Base-by-base conservation (phyloP, 2,329 filamentous ascomycete species). In the Epichloe elymi region DNA sequence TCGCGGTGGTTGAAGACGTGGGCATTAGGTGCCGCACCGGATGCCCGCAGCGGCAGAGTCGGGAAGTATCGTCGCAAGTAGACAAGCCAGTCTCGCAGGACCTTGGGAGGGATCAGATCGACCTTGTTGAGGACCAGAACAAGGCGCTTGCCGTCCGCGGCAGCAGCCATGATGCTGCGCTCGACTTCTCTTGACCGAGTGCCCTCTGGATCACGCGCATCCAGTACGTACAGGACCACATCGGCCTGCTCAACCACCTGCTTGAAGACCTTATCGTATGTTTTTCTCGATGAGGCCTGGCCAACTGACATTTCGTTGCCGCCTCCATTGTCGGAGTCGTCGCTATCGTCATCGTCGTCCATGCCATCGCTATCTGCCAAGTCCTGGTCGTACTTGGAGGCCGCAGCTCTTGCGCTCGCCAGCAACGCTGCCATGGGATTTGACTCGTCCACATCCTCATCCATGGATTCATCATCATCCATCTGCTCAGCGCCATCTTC, bases 111-210 rank as follows among this genome's bases (percentile, higher is more conserved):
- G 44, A 96, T 79, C 51, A 96, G 78, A 66, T 96, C 90, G 65
- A 95, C 90, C 79, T 96, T 96, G 82, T 96, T 96, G 58, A 96
- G 75, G 52, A 96, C 80, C 53, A 96, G 80, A 54, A 96, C 95
- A 53, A 96, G 76, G 49, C 90, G 80, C 74, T 96, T 96, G 58
- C 83, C 84, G 51, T 86, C 86, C 30, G 78, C 78, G 14, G 88
- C 86, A 10, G 88, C 85, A n/a, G 88, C 85, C 85, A 94, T 90
- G 65, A 96, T 82, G 69, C 86, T 83, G 55, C 88, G 84, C 74
- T 96, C 90, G 43, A 96, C 85, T 57, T 95, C 88, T 64, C 85
- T 86, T 38, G 90, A 96, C 57, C 90, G 79, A 33, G 90, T 96
- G 53, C 88, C 88, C 65, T 94, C 86, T 1, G 90, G 90, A 62